These are phyloP conservation scores for Marasmius oreades DNA, from an alignment of 1,284 basidiomycete genomes.

Conservation along the genomic window DNA sequence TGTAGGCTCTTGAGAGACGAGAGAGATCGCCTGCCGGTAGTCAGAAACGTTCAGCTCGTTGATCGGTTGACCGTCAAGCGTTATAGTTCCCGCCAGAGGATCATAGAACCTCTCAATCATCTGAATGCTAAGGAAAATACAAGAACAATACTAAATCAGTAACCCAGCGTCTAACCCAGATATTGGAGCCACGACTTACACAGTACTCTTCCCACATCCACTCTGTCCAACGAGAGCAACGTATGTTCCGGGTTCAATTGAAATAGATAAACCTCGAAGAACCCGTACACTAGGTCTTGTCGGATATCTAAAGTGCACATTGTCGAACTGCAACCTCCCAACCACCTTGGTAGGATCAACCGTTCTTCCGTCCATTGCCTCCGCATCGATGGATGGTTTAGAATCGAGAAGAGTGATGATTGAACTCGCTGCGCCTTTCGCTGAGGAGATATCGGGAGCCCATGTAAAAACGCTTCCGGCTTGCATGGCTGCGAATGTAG, in stretches of 20 bases:
- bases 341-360: slow-evolving; percentile 45
- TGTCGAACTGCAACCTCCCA: slow-evolving; percentile 77
- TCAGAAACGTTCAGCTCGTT: slow-evolving; percentile 78
- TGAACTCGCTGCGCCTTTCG: slow-evolving; percentile 74
- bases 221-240: slow-evolving; percentile 89
- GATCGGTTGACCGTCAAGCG: slow-evolving; percentile 82
- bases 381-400: slow-evolving; percentile 77
- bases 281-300: slow-evolving; percentile 87
- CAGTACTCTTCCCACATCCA: slow-evolving; percentile 89
- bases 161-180: too few species aligned
- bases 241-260: slow-evolving; percentile 86
- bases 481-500: slow-evolving; percentile 75
- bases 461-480: slow-evolving; percentile 88
- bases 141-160: too few species aligned
- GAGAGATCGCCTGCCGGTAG: slow-evolving; percentile 80
- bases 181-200: slow-evolving; percentile 17
- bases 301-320: slow-evolving; percentile 94
- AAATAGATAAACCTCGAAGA: slow-evolving; percentile 75
- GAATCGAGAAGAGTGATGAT: slow-evolving; percentile 81
- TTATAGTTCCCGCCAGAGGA: slow-evolving; percentile 67
- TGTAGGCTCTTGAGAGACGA: slow-evolving; percentile 94
- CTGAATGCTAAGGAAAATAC: slow-evolving; percentile 49
- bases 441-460: slow-evolving; percentile 91
- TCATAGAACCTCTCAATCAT: slow-evolving; percentile 90
- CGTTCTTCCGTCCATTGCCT: slow-evolving; percentile 68